Evolutionary conservation across 2,329 filamentous ascomycete species (phyloP).

Genomic region (Alternaria conjuncta): DNA sequence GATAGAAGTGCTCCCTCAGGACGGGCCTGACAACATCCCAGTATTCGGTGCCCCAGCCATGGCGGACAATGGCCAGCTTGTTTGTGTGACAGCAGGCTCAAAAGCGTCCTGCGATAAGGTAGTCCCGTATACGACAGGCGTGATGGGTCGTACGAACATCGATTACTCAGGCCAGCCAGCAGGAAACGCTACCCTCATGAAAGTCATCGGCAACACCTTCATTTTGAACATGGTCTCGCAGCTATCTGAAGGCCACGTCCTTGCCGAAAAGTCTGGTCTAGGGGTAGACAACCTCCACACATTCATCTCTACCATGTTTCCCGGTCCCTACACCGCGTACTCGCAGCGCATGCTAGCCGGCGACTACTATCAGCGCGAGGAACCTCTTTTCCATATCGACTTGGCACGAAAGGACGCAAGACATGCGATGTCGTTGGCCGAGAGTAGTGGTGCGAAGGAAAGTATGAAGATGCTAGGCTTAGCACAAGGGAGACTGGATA

Average conservation of each 20-base stretch:
- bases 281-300: slow-evolving; percentile 72
- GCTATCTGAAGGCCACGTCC: slow-evolving; percentile 76
- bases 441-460: slow-evolving; percentile 60
- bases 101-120: slow-evolving; percentile 66
- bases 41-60: slow-evolving; percentile 76
- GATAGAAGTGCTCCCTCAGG: slow-evolving; percentile 9
- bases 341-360: slow-evolving; percentile 75
- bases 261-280: slow-evolving; percentile 81
- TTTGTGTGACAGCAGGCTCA: slow-evolving; percentile 76
- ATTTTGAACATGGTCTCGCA: slow-evolving; percentile 82
- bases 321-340: slow-evolving; percentile 77
- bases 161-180: slow-evolving; percentile 74
- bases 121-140: slow-evolving; percentile 73
- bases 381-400: slow-evolving; percentile 83
- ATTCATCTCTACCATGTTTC: slow-evolving; percentile 76
- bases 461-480: slow-evolving; percentile 70
- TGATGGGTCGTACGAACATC: slow-evolving; percentile 72
- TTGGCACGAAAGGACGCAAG: slow-evolving; percentile 81
- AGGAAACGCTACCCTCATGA: slow-evolving; percentile 72
- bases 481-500: slow-evolving; percentile 69
- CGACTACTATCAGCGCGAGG: slow-evolving; percentile 76
- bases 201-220: slow-evolving; percentile 87
- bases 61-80: slow-evolving; percentile 72
- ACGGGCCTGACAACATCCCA: slow-evolving; percentile 18
- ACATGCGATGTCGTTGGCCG: slow-evolving; percentile 74